Base-by-base conservation (phyloP, 176 grass and related monocot genomes). In the Calamus simplicifolius region DNA sequence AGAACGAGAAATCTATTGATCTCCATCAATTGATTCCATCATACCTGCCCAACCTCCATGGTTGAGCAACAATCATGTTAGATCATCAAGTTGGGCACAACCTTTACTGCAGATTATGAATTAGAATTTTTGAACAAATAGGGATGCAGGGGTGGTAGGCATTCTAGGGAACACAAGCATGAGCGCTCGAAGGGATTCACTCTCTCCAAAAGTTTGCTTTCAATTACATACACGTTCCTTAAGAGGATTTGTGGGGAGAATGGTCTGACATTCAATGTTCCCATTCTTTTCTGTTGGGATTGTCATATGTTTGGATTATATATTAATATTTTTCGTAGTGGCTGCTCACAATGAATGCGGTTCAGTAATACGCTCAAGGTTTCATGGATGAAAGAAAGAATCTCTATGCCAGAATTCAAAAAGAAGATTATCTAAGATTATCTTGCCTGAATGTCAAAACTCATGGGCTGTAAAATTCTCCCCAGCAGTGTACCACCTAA, bases 181-280 rank as follows among this genome's bases (percentile, higher is more conserved):
- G 10, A 66, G 54, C 1, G 77, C 89, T 0, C 74, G 80, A 27
- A 70, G 79, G 43, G 89, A 87, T 63, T 69, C 77, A 1, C 66
- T 66, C 23, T n/a, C 2, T 78, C 29, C 84, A 93, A 71, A 93
- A 55, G 74, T 31, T 87, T 14, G 73, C 69, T 27, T 72, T 87
- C 12, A 61, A 87, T 74, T 83, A 87, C 63, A 54, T 79, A 13
- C 84, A 87, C 51, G 79, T 77, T 93, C 50, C 79, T 87, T n/a
- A 87, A n/a, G n/a, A n/a, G 73, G 73, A 54, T 80, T 48, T 87
- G 79, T 55, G 83, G 89, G 72, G 82, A 88, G 63, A 85, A 95
- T 61, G 81, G 75, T 63, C 66, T 86, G 75, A 79, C 84, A 15
- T 83, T 93, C 61, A 80, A 82, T 79, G 70, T 87, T 56, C 89